Evolutionary conservation across 352 stramenopile genomes (phyloP).

Genomic region (Saprolegnia diclina): DNA sequence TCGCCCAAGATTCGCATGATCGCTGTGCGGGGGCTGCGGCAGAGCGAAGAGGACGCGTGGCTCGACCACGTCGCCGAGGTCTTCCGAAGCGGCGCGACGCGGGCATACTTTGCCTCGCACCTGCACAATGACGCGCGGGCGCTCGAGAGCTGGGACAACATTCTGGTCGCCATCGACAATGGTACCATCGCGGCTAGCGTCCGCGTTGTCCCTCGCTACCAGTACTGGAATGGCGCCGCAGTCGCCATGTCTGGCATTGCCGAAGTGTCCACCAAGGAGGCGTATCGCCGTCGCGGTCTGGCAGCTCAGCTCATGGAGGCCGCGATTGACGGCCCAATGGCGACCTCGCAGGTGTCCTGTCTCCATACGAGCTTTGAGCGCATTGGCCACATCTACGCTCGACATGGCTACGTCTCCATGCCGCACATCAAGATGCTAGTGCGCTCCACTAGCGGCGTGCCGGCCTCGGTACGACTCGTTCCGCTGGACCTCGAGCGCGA

Average conservation of each 20-base stretch:
- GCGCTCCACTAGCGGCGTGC: neutral
- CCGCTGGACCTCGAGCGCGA: conserved; percentile 7
- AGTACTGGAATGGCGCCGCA: neutral
- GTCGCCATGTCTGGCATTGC: conserved; percentile 16
- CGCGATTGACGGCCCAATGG: conserved; percentile 12
- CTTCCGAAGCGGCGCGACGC: neutral
- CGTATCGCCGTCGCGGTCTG: conserved; percentile 12
- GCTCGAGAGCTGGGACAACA: conserved; percentile 16
- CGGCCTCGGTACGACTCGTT: neutral
- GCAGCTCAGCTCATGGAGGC: conserved; percentile 1
- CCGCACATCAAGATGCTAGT: neutral
- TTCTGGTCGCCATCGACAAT: conserved; percentile 19
- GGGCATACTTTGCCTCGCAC: conserved; percentile 16
- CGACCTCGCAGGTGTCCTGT: neutral
- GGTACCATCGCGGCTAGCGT: conserved; percentile 2
- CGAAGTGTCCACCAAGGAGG: conserved; percentile 25
- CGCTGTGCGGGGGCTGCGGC: neutral
- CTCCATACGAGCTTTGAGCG: conserved; percentile 21
- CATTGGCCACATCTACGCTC: conserved; percentile 13
- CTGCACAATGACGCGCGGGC: conserved; percentile 8
- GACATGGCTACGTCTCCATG: conserved; percentile 5
- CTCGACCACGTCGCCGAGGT: conserved; percentile 15
- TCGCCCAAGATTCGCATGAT: neutral
- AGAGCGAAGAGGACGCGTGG: conserved; percentile 17
- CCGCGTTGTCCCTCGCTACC: conserved; percentile 12